phyloP scores from a whole-genome alignment of 176 grass and related monocot genomes.

The Carex kokanica region DNA sequence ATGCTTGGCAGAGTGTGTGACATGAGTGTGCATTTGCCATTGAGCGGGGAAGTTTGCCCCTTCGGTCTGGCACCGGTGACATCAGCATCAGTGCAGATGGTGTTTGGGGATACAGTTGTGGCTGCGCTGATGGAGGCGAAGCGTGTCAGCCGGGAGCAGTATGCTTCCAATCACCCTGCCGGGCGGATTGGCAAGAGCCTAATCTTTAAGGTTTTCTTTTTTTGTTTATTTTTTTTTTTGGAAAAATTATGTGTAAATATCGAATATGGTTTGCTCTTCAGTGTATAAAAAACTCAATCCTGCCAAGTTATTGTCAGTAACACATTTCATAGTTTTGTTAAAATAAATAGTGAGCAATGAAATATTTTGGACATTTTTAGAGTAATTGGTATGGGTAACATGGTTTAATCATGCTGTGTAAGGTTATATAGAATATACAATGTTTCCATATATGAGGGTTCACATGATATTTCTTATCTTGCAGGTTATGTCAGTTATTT shows the following conservation, averaged over 20 bases:
- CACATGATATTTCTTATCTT: not conserved
- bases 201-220: slow-evolving; percentile 73
- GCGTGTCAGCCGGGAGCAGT: slow-evolving; percentile 67
- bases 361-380: not conserved
- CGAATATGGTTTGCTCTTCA: not conserved
- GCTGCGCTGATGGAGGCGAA: slow-evolving; percentile 76
- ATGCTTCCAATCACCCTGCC: slow-evolving; percentile 85
- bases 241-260: not conserved
- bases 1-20: slow-evolving; percentile 71
- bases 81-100: slow-evolving; percentile 89
- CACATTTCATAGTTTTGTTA: not conserved
- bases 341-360: not conserved
- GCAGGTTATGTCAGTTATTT: not conserved
- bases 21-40: slow-evolving; percentile 82
- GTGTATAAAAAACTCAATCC: not conserved
- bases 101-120: slow-evolving; percentile 89
- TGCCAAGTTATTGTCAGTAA: not conserved
- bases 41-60: slow-evolving; percentile 87
- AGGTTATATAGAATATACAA: not conserved
- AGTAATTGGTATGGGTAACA: not conserved
- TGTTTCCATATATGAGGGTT: not conserved
- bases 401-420: not conserved
- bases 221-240: not conserved
- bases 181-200: slow-evolving; percentile 94
- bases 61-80: slow-evolving; percentile 91